Percentiles rank a stretch among this genome's conserved stretches.
Conservation (phyloP, 495 filamentous ascomycete genomes). For the Annulohypoxylon maeteangense region DNA sequence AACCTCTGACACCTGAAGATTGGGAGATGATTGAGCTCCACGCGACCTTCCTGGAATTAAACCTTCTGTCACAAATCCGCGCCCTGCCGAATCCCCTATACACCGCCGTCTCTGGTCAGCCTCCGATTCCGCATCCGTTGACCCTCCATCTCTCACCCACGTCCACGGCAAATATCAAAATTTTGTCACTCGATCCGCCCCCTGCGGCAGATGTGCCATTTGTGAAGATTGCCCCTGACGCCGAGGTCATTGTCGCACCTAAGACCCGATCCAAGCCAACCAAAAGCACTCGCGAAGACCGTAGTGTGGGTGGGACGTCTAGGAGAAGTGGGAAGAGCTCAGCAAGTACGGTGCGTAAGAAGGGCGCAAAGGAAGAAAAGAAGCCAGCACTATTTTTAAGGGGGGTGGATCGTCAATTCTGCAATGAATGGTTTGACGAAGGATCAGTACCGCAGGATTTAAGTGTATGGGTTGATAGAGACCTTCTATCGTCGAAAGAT, state of each 20-base stretch:
- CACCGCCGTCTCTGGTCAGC: constrained; percentile 55
- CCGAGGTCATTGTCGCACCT: constrained; percentile 95
- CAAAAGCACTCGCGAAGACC: constrained; percentile 65
- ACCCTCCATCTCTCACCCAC: constrained; percentile 95
- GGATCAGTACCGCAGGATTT: constrained; percentile 68
- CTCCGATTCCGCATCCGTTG: constrained; percentile 74
- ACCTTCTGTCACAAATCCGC: constrained; percentile 91
- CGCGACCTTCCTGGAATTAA: constrained; percentile 92
- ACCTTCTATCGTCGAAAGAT: constrained; percentile 74
- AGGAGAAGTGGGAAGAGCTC: constrained; percentile 79
- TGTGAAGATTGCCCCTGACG: constrained; percentile 91
- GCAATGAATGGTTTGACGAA: constrained; percentile 78
- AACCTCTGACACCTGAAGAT: constrained; percentile 91
- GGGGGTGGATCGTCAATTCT: constrained; percentile 73
- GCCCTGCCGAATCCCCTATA: constrained; percentile 87
- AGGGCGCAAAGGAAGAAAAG: constrained; percentile 68
- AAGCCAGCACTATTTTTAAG: constrained; percentile 77
- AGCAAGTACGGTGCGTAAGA: constrained; percentile 71
- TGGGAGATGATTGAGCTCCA: constrained; percentile 99
- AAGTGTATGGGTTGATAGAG: constrained; percentile 84
- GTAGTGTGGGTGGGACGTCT: constrained; percentile 75
- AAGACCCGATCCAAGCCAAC: constrained; percentile 69
- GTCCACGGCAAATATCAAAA: constrained; percentile 89
- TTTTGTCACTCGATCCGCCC: constrained; percentile 81
- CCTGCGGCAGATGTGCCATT: constrained; percentile 76